A percentile compares a stretch with the other conserved stretches of the same genome.
Conservation (phyloP, 23 red algal genomes). For the Cyanidium caldarium region DNA sequence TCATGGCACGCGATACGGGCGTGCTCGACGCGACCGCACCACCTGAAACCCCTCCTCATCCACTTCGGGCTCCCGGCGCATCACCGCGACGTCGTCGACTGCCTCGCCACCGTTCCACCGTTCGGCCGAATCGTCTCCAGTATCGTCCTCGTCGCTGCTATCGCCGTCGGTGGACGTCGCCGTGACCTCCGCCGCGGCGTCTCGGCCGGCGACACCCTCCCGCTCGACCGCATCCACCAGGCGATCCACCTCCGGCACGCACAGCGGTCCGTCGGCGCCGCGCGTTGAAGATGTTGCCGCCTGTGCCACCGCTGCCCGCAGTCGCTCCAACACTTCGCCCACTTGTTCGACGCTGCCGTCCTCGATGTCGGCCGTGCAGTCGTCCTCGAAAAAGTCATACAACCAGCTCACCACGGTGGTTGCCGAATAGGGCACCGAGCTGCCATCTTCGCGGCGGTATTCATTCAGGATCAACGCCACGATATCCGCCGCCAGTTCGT, state of each 20-base stretch:
- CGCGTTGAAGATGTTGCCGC: not conserved
- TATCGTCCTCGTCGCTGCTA: too few species aligned
- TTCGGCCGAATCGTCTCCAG: too few species aligned
- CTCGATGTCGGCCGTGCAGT: not conserved
- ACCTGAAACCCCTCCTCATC: conserved; percentile 9
- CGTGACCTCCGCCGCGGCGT: too few species aligned
- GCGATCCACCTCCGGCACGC: too few species aligned
- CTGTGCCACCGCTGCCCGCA: not conserved
- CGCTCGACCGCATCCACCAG: too few species aligned
- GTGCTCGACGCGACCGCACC: not conserved
- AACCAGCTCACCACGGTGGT: not conserved
- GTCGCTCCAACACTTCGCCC: not conserved
- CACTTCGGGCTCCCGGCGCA: not conserved
- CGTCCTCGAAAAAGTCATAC: not conserved
- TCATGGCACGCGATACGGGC: too few species aligned
- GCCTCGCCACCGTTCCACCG: too few species aligned
- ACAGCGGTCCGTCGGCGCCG: too few species aligned
- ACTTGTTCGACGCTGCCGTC: conserved; percentile 5
- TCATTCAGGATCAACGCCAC: not conserved
- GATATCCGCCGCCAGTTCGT: not conserved
- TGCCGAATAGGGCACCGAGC: not conserved
- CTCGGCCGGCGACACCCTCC: too few species aligned
- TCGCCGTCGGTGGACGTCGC: too few species aligned
- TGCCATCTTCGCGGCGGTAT: not conserved
- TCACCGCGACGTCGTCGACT: not conserved